phyloP scores from a whole-genome alignment of 768 basidiomycete species.

The Polyporus arcularius region DNA sequence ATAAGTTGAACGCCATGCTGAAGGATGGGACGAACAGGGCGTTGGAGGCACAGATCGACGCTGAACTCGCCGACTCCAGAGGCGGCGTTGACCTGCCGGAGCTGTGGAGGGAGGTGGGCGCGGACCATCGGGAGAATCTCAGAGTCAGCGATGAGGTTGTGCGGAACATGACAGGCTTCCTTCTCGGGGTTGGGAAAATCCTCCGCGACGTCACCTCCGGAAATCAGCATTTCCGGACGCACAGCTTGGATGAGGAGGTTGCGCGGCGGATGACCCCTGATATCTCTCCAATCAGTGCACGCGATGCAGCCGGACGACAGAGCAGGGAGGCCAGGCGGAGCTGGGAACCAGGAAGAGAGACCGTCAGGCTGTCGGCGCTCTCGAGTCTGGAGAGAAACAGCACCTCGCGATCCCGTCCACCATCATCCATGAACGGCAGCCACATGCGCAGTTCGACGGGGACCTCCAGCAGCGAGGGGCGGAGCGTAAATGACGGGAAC shows the following conservation, averaged over 20 bases:
- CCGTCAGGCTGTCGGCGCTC: slow-evolving; percentile 27
- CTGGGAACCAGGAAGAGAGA: slow-evolving; percentile 40
- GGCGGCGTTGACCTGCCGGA: slow-evolving; percentile 45
- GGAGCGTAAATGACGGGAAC: slow-evolving; percentile 20
- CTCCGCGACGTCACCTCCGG: slow-evolving; percentile 53
- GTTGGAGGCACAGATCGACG: slow-evolving; percentile 72
- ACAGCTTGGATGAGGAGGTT: slow-evolving; percentile 56
- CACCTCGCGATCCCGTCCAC: slow-evolving; percentile 13
- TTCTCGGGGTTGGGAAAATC: slow-evolving; percentile 73
- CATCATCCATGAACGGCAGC: slow-evolving; percentile 10
- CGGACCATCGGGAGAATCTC: slow-evolving; percentile 71
- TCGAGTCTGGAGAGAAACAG: slow-evolving; percentile 26
- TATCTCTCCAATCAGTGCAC: slow-evolving; percentile 38
- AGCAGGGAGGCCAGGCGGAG: slow-evolving; percentile 51
- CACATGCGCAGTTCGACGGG: slow-evolving; percentile 25
- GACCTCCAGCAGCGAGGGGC: slow-evolving; percentile 33
- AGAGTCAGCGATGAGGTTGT: slow-evolving; percentile 79
- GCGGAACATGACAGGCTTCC: slow-evolving; percentile 70
- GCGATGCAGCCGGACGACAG: slow-evolving; percentile 56
- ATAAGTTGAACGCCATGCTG: slow-evolving; percentile 64
- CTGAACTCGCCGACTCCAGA: slow-evolving; percentile 59
- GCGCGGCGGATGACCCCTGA: slow-evolving; percentile 38
- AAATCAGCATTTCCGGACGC: slow-evolving; percentile 47
- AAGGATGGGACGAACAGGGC: slow-evolving; percentile 57
- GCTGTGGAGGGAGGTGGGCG: slow-evolving; percentile 69